A percentile compares a stretch with the other conserved stretches of the same genome.
Evolutionary conservation across 768 basidiomycete genomes (phyloP).

Genomic region (Solioccasus polychromus): DNA sequence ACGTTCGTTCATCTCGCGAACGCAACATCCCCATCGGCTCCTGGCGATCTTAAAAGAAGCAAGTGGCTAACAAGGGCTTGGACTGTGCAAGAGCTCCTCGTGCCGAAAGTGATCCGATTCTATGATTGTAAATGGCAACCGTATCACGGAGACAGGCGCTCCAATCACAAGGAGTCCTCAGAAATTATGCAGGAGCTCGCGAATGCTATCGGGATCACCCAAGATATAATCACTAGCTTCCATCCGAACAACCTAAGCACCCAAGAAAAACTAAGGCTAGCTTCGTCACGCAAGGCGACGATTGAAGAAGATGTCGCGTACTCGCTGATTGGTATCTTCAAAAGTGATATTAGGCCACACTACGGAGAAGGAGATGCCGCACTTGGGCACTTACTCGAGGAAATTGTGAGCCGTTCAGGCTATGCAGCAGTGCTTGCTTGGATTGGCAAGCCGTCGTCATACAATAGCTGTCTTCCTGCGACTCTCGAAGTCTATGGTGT

Average conservation of each 20-base stretch:
- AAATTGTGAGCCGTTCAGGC: constrained; percentile 6
- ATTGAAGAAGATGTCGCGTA: constrained; percentile 8
- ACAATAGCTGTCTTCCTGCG: constrained; percentile 12
- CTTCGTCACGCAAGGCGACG: constrained; percentile 7
- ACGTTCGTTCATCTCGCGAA: too few relatives aligned
- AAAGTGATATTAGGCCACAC: constrained; percentile 1
- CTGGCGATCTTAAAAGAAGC: neutral
- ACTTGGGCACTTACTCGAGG: constrained; percentile 6
- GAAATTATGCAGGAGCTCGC: constrained; percentile 9
- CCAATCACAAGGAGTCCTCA: constrained; percentile 11
- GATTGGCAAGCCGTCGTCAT: constrained; percentile 1
- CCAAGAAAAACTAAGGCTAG: constrained; percentile 6
- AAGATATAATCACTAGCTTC: neutral
- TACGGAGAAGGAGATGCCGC: constrained; percentile 7
- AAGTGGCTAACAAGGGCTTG: constrained; percentile 9
- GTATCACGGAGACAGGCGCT: constrained; percentile 1
- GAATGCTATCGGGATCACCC: constrained; percentile 2
- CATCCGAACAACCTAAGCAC: neutral
- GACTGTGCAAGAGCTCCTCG: constrained; percentile 13
- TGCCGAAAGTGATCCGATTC: constrained; percentile 11
- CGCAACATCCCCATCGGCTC: too few relatives aligned
- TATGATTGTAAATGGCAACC: constrained; percentile 7
- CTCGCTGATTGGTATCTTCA: constrained; percentile 13
- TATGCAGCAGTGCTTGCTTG: constrained; percentile 4
- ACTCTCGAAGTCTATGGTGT: too few relatives aligned